Conservation (phyloP, 306 rosid species). For the Gynostemma pentaphyllum region DNA sequence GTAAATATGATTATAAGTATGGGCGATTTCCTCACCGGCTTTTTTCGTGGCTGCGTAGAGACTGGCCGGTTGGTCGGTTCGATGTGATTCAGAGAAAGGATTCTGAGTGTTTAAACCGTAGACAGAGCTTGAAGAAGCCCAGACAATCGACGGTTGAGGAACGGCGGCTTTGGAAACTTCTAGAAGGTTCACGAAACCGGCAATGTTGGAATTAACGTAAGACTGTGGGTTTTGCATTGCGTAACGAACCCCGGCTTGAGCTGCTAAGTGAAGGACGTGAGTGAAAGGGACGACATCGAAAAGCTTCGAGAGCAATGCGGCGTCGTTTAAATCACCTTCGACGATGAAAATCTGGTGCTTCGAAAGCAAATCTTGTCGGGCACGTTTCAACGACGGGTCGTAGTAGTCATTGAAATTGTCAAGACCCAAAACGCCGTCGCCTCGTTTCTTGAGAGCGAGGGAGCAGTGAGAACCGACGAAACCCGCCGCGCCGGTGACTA, state of each 20-base stretch:
- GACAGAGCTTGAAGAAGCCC: conserved; percentile 88
- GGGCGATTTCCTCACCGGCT: conserved; percentile 90
- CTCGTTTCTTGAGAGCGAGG: conserved; percentile 69
- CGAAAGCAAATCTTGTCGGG: conserved; percentile 35
- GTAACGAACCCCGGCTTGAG: conserved; percentile 92
- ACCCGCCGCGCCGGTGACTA: conserved; percentile 84
- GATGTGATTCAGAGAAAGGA: conserved; percentile 62
- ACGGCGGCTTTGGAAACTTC: conserved; percentile 51
- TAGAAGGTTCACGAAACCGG: conserved; percentile 79
- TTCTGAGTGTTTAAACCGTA: conserved; percentile 69
- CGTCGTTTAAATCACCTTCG: conserved; percentile 75
- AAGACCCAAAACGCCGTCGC: conserved; percentile 76
- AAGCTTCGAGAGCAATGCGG: conserved; percentile 44
- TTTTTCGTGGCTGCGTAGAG: conserved; percentile 89
- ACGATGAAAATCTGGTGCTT: conserved; percentile 56
- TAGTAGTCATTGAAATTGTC: conserved; percentile 82
- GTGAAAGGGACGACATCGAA: conserved; percentile 84
- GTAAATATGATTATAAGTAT: conserved; percentile 79
- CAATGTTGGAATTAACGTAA: conserved; percentile 63
- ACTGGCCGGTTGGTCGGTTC: conserved; percentile 76
- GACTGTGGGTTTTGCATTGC: conserved; percentile 94
- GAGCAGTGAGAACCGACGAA: conserved; percentile 77
- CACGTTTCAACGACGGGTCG: conserved; percentile 73
- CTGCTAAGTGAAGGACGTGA: conserved; percentile 78
- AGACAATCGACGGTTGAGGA: conserved; percentile 76